Base-by-base conservation (phyloP, 2,329 filamentous ascomycete genomes). In the Pyrenophora teres region DNA sequence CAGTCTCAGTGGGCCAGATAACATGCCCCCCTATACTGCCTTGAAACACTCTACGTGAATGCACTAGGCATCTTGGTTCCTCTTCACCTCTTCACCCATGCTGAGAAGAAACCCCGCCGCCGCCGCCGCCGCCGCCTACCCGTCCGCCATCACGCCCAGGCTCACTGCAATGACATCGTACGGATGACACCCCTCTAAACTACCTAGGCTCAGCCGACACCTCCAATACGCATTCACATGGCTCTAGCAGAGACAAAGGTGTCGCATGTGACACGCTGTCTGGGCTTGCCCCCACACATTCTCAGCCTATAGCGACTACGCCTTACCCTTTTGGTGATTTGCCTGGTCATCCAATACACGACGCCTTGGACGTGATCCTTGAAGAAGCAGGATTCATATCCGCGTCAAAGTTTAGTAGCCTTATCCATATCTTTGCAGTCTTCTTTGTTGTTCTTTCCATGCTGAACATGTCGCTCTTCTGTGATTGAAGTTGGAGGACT, bases 121-220 rank as follows among this genome's bases (percentile, higher is more conserved):
- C 18, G 36, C 47, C 41, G 15, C 21, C 18, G 30, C 42, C 44
- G 23, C 33, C 25, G 18, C 19, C 4, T 30, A 30, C 39, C 15
- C 19, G 23, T 39, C 19, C 33, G 15, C 43, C 9, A 33, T 7
- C 49, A 32, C 13, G 21, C 42, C 42, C 41, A 27, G 48, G 39
- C 43, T 44, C 48, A 38, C 40, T 41, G 38, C 35, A 39, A 52
- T 42, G 30, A 36, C 49, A 56, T 43, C 38, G 57, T 46, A 62
- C 59, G 54, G 59, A 58, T 62, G 59, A 60, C 59, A 60, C 57
- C 47, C 57, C 56, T 54, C 52, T 46, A 56, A 40, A 50, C 56
- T 49, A 49, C 54, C 50, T 52, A 47, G 44, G 54, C 50, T 52
- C 50, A 52, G 45, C 50, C 50, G 50, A 52, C 50, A 40, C 46